Conservation (phyloP, 2,329 filamentous ascomycete species). For the Parasarocladium wereldwijsianum region DNA sequence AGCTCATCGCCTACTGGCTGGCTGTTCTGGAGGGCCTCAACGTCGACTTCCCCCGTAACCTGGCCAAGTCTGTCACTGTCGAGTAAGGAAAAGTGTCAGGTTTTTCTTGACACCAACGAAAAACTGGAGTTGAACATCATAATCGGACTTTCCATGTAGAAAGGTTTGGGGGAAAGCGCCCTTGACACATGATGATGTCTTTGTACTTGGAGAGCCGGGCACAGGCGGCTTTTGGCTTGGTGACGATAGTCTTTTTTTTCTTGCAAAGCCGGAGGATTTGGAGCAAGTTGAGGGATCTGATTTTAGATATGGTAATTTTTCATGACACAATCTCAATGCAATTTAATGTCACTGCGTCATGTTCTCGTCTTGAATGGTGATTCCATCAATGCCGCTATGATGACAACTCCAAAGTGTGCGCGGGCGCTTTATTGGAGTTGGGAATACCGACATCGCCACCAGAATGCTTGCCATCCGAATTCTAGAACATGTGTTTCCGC, state of each 20-base stretch:
- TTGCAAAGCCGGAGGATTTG: neutral
- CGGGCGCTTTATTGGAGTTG: too few species aligned
- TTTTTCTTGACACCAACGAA: too few species aligned
- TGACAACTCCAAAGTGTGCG: too few species aligned
- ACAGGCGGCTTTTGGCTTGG: conserved; percentile 1
- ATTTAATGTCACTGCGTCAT: too few species aligned
- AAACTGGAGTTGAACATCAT: too few species aligned
- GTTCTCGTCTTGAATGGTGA: too few species aligned
- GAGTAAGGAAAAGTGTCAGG: conserved; percentile 48
- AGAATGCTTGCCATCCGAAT: too few species aligned
- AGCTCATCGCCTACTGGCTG: conserved; percentile 98
- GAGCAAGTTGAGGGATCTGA: neutral
- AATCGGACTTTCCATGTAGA: too few species aligned
- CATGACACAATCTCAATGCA: too few species aligned
- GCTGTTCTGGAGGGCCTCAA: conserved; percentile 92
- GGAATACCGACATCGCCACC: too few species aligned
- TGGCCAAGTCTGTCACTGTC: conserved; percentile 98
- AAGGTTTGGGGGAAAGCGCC: neutral
- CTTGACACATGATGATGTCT: conserved; percentile 3
- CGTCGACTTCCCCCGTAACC: conserved; percentile 95
- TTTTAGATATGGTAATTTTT: neutral
- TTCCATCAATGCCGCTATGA: too few species aligned
- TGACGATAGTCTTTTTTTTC: conserved; percentile 1
- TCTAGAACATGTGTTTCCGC: too few species aligned
- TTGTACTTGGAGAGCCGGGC: conserved; percentile 2